phyloP scores from a whole-genome alignment of 768 basidiomycete species.

The Lactifluus pinguis region DNA sequence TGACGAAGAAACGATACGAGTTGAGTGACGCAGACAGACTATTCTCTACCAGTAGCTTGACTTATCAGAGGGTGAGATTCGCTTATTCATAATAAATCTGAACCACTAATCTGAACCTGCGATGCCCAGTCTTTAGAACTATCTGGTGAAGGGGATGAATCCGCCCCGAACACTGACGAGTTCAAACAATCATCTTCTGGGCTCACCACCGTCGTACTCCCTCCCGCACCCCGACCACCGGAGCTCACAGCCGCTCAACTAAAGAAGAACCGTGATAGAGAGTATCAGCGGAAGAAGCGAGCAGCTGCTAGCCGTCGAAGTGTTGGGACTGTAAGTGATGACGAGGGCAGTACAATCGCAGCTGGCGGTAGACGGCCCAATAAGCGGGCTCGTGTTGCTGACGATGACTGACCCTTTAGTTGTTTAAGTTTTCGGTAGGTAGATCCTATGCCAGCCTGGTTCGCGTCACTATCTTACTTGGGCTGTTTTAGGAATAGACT shows the following conservation, averaged over 20 bases:
- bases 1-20: conserved; percentile 62
- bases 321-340: conserved; percentile 62
- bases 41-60: conserved; percentile 75
- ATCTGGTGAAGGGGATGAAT: conserved; percentile 58
- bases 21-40: conserved; percentile 69
- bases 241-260: conserved; percentile 63
- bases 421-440: not conserved
- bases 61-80: conserved; percentile 57
- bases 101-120: conserved; percentile 5
- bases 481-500: not conserved
- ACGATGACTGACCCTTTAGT: conserved; percentile 32
- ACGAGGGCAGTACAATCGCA: conserved; percentile 46
- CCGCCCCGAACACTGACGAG: conserved; percentile 55
- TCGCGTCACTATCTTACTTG: not conserved
- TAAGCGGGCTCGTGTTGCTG: conserved; percentile 58
- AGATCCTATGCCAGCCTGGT: not conserved
- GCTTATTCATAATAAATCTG: not conserved
- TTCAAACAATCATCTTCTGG: conserved; percentile 62
- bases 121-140: conserved; percentile 65
- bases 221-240: conserved; percentile 58
- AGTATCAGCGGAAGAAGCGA: conserved; percentile 73
- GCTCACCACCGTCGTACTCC: conserved; percentile 68
- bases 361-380: conserved; percentile 42
- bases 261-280: conserved; percentile 71
- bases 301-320: conserved; percentile 53